Evolutionary conservation across 2,329 filamentous ascomycete species (phyloP), one percentile per base, ranked within the genome.

Genomic region (Colletotrichum sp.): DNA sequence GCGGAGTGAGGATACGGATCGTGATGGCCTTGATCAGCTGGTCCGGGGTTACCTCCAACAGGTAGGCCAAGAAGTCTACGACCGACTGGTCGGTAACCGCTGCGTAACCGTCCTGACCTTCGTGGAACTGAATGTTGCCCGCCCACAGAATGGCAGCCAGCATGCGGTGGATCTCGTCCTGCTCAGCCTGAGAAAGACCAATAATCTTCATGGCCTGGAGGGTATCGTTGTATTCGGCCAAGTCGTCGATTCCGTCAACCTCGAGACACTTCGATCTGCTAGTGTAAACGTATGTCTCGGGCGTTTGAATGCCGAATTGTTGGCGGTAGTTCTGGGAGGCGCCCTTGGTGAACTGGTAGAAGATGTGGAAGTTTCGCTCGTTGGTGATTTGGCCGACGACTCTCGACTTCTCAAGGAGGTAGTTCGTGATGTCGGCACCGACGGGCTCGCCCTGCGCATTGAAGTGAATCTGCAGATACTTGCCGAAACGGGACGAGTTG

Each of bases 281-380:
- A 19, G 96, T 98, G 84, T 99, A 99, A 29, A 95, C 87, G 85
- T 99, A 99, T 39, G 96, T 95, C 82, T 98, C 95, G 29, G 97
- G 97, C 80, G 94, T 94, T 84, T 99, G 96, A 25, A 99, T 89
- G 67, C 97, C 97, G 82, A 95, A 98, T n/a, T 89, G 93, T 81
- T 97, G 93, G 83, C 95, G 91, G 85, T 99, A 98, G 75, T 94
- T 92, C 79, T 94, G 90, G n/a, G 96, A 94, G 12, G 96, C 96
- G 6, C 95, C 96, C 87, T 99, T 99, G 63, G 97, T 95, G 85
- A 99, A 98, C 85, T 99, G 97, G 87, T 99, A 99, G 85, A 99
- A 99, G 82, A 99, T 99, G 87, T 99, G 97, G 86, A 99, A 99
- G 87, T 98, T 99, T 80, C 97, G 93, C 90, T 99, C 97, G 84